phyloP scores from a whole-genome alignment of 805 yeast species.

The Pichia eremophila region DNA sequence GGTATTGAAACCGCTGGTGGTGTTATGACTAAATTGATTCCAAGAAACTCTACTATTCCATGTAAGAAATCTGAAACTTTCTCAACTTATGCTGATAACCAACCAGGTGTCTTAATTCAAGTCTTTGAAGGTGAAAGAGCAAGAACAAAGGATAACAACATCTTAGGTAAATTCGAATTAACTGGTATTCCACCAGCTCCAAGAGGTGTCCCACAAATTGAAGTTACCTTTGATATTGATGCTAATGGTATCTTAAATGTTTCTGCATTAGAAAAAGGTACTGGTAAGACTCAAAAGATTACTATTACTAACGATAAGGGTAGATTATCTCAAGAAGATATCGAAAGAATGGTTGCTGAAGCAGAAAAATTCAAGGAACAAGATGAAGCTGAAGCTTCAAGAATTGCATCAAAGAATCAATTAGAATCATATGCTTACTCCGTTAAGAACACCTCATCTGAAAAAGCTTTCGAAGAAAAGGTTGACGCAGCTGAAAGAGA shows the following conservation, averaged over 20 bases:
- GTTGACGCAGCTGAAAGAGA: conserved; percentile 40
- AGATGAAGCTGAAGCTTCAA: conserved; percentile 63
- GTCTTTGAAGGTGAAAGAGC: conserved; percentile 79
- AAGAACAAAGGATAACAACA: conserved; percentile 65
- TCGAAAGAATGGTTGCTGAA: conserved; percentile 56
- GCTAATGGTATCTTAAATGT: conserved; percentile 68
- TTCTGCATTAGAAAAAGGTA: conserved; percentile 47
- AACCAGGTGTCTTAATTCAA: conserved; percentile 72
- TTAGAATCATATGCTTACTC: conserved; percentile 94
- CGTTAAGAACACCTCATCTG: conserved; percentile 72
- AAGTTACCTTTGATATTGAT: conserved; percentile 69
- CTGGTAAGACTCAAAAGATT: conserved; percentile 43
- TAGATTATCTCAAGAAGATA: conserved; percentile 53
- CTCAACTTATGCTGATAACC: conserved; percentile 79
- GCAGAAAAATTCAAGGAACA: conserved; percentile 56
- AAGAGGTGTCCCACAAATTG: conserved; percentile 73
- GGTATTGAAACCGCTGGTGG: conserved; percentile 86
- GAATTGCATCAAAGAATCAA: conserved; percentile 90
- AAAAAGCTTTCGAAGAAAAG: conserved; percentile 72
- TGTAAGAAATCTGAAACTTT: conserved; percentile 64
- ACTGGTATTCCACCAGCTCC: conserved; percentile 68
- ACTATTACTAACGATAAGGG: conserved; percentile 39
- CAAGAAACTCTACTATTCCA: conserved; percentile 72
- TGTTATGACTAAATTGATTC: conserved; percentile 67
- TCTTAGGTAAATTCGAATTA: conserved; percentile 66